Evolutionary conservation across 208 protist genomes (phyloP), one percentile per base, ranked within the genome.

Genomic region (Phytomonas sp.): DNA sequence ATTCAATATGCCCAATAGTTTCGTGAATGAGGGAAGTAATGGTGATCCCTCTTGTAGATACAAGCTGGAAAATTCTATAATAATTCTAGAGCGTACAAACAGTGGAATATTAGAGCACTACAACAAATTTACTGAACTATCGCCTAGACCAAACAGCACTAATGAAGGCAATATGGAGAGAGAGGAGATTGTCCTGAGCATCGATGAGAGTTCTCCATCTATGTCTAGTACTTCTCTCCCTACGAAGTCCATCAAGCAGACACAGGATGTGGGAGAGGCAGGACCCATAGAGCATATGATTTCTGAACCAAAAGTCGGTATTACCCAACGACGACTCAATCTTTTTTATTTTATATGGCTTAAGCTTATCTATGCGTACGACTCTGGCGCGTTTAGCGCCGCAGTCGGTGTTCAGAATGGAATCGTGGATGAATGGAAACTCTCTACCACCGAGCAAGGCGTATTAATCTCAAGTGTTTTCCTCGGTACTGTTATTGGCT

Each of bases 381-480:
- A 97, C 77, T 92, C 87, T 4, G 92, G 92, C 16, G 89, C 89
- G 42, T 95, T 94, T 78, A 92, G 87, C 62, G 92, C 88, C 16
- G 88, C 84, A 23, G 69, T 94, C 36, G 89, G 84, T 56, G 77
- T 80, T 5, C 74, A 75, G 26, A 83, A 89, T 71, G 89, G 89
- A 4, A 91, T 97, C n/a, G 76, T 82, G 30, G 77, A 89, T 36
- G 64, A 73, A 14, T 92, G 89, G 81, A 66, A 67, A 7, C 76
- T 94, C 7, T 78, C 66, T 60, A 78, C 68, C n/a, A 63, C 74
- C 7, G 56, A 87, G 63, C 80, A 94, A 68, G 92, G 92, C 31
- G 73, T 79, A 26, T 75, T 97, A 1, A 87, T 71, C 33, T 90
- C 87, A 16, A 91, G 88, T 61, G 90, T 93, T n/a, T 95, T 94